Percentiles rank a stretch among this genome's conserved stretches.
Conservation (phyloP, 257 asterid species). For the Petunia secreta region DNA sequence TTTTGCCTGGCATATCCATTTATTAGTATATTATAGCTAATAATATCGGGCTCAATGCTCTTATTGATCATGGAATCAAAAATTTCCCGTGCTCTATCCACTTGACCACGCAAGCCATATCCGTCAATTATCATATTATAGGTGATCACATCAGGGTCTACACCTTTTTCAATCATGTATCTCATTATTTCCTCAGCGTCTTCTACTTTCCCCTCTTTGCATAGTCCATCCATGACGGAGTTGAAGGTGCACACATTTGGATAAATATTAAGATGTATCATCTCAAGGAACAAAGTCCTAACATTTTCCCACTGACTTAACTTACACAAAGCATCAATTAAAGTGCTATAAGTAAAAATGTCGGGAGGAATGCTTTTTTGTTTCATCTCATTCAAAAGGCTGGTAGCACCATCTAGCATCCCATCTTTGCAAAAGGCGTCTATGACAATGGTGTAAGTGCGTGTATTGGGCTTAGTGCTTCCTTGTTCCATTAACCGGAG, state of each 20-base stretch:
- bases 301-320: constrained; percentile 29
- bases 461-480: too few relatives aligned
- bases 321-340: constrained; percentile 38
- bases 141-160: constrained; percentile 30
- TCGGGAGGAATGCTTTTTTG: constrained; percentile 7
- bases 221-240: constrained; percentile 12
- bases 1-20: constrained; percentile 38
- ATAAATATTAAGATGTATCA: not conserved
- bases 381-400: too few relatives aligned
- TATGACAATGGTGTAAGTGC: too few relatives aligned
- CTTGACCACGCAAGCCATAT: constrained; percentile 35
- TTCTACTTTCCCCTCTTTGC: constrained; percentile 30
- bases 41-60: constrained; percentile 25
- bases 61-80: constrained; percentile 29
- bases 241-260: constrained; percentile 3
- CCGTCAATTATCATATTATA: constrained; percentile 37
- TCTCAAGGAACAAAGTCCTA: constrained; percentile 20
- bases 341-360: constrained; percentile 29
- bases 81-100: constrained; percentile 32
- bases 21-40: constrained; percentile 33
- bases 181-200: constrained; percentile 31
- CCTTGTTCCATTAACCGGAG: too few relatives aligned
- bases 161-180: constrained; percentile 26
- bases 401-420: too few relatives aligned
- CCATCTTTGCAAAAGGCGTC: too few relatives aligned